phyloP scores from a whole-genome alignment of 306 rosid genomes.

The Begonia peltatifolia region DNA sequence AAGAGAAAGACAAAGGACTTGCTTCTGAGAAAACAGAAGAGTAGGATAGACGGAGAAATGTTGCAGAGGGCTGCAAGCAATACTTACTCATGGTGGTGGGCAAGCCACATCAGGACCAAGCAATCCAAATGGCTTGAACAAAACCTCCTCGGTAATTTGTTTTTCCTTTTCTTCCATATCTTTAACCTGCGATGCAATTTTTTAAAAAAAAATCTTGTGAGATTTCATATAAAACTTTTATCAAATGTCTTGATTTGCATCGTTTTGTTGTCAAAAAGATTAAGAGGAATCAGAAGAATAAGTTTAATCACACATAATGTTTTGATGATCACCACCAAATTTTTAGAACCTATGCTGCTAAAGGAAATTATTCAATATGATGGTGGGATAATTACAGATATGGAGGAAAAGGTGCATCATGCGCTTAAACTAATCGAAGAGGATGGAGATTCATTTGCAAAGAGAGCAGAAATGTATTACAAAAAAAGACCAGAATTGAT shows the following conservation, averaged over 20 bases:
- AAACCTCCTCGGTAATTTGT: conserved; percentile 60
- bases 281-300: too few species aligned
- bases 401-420: conserved; percentile 64
- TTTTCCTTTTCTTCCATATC: conserved; percentile 2
- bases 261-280: too few species aligned
- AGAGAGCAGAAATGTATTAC: conserved; percentile 96
- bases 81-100: conserved; percentile 99
- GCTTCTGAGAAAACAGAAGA: conserved; percentile 4
- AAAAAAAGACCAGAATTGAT: conserved; percentile 86
- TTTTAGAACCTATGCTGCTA: too few species aligned
- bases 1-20: conserved; percentile 3
- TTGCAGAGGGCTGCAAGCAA: conserved; percentile 98
- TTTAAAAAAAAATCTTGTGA: too few species aligned
- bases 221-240: too few species aligned
- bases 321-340: too few species aligned
- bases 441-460: conserved; percentile 97
- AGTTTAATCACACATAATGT: too few species aligned
- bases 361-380: too few species aligned
- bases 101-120: conserved; percentile 92
- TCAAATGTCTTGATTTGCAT: too few species aligned
- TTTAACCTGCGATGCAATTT: background rate
- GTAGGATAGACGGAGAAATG: conserved; percentile 27
- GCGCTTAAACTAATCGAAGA: conserved; percentile 48
- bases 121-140: conserved; percentile 99
- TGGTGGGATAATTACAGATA: conserved; percentile 43